Evolutionary conservation across 1,284 basidiomycete genomes (phyloP).

Genomic region (Tranzscheliella williamsii): DNA sequence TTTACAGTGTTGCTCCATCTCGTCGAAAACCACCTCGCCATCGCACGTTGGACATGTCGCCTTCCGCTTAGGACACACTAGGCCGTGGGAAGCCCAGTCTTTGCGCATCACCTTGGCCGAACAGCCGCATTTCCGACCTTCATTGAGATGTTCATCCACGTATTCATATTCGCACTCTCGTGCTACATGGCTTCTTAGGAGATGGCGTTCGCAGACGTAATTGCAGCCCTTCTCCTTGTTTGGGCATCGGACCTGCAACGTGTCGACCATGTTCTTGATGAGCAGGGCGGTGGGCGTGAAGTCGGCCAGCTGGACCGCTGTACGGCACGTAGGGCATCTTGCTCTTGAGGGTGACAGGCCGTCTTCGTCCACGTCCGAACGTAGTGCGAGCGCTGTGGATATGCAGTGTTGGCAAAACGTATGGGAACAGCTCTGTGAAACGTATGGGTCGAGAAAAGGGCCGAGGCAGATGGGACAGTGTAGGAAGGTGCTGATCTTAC

Average conservation of each 20-base stretch:
- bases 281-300: slow-evolving; percentile 38
- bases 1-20: slow-evolving; percentile 13
- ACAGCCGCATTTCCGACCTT: slow-evolving; percentile 36
- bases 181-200: slow-evolving; percentile 24
- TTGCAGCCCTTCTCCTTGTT: slow-evolving; percentile 37
- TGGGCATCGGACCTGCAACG: slow-evolving; percentile 40
- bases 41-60: slow-evolving; percentile 21
- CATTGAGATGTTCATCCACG: slow-evolving; percentile 20
- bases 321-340: slow-evolving; percentile 40
- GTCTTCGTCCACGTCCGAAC: not conserved
- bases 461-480: slow-evolving; percentile 39
- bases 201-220: slow-evolving; percentile 31
- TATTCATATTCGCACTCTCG: slow-evolving; percentile 41
- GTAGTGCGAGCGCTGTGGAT: slow-evolving; percentile 13
- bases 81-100: slow-evolving; percentile 35
- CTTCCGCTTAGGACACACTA: slow-evolving; percentile 23
- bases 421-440: slow-evolving; percentile 34
- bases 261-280: slow-evolving; percentile 51
- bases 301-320: slow-evolving; percentile 9
- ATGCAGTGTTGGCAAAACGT: slow-evolving; percentile 49
- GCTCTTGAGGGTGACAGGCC: not conserved
- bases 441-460: slow-evolving; percentile 41
- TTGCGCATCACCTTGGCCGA: slow-evolving; percentile 44
- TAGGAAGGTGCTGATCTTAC: slow-evolving; percentile 24
- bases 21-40: slow-evolving; percentile 5